Percentiles rank a stretch among this genome's conserved stretches.
Evolutionary conservation across 495 filamentous ascomycete genomes (phyloP).

Genomic region (Podospora australis): DNA sequence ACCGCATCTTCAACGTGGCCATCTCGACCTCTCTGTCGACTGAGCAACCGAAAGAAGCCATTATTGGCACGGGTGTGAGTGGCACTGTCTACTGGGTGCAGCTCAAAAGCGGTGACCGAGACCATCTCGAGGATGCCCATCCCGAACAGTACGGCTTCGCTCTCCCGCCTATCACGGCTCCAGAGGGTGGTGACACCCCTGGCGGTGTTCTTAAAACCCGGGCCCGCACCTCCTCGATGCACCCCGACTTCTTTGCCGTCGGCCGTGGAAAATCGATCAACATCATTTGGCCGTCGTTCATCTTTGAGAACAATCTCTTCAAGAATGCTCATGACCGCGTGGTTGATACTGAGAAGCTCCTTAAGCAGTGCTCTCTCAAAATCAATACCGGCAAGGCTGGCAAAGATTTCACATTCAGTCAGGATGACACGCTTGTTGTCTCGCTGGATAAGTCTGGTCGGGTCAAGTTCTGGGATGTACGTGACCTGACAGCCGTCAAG

Average conservation of each 20-base stretch:
- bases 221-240: constrained; percentile 77
- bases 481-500: constrained; percentile 57
- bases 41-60: constrained; percentile 55
- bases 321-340: constrained; percentile 64
- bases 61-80: constrained; percentile 88
- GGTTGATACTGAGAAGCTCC: constrained; percentile 77
- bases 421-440: constrained; percentile 88
- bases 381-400: constrained; percentile 96
- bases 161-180: constrained; percentile 69
- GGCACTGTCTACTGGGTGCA: constrained; percentile 90
- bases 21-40: constrained; percentile 56
- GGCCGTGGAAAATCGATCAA: constrained; percentile 93
- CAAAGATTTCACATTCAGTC: constrained; percentile 96
- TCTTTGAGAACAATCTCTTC: constrained; percentile 62
- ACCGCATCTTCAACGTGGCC: constrained; percentile 91
- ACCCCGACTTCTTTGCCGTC: constrained; percentile 88
- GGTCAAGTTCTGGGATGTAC: constrained; percentile 95
- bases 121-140: constrained; percentile 63
- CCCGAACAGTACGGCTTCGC: constrained; percentile 73
- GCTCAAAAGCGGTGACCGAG: constrained; percentile 62
- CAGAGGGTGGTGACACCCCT: constrained; percentile 66
- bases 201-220: constrained; percentile 93
- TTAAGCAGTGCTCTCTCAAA: constrained; percentile 76
- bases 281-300: constrained; percentile 75
- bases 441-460: constrained; percentile 94